These are phyloP conservation scores for Neurospora sp. DNA, from an alignment of 495 filamentous ascomycete species.

Conservation along the genomic window DNA sequence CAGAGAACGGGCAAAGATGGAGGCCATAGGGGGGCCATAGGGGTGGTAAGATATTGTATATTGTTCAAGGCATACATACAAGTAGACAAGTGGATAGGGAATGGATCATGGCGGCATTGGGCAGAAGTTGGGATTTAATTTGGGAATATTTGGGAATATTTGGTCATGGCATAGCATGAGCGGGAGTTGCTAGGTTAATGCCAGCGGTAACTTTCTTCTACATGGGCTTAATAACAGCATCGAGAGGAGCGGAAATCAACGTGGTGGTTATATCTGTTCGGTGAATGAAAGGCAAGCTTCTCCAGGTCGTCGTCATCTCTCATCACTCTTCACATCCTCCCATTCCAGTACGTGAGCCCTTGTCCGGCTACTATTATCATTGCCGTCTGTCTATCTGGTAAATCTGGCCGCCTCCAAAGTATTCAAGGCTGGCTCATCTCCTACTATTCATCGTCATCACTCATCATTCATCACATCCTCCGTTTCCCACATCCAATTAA, in stretches of 20 bases:
- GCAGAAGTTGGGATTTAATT: too few species aligned
- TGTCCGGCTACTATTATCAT: background rate
- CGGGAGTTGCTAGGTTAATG: background rate
- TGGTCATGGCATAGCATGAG: too few species aligned
- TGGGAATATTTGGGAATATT: too few species aligned
- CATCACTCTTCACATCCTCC: background rate
- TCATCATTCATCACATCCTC: background rate
- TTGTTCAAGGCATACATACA: too few species aligned
- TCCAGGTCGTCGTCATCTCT: background rate
- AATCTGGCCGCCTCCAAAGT: background rate
- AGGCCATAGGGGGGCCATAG: too few species aligned
- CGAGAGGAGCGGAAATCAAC: background rate
- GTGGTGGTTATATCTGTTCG: background rate
- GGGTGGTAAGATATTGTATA: too few species aligned
- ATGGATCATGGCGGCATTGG: too few species aligned
- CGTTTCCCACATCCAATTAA: background rate
- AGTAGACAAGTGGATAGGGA: too few species aligned
- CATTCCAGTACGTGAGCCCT: background rate
- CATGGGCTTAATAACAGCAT: background rate
- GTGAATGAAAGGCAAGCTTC: background rate
- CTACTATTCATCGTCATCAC: background rate
- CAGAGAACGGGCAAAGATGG: too few species aligned
- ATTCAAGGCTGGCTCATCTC: background rate
- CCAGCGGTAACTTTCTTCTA: background rate
- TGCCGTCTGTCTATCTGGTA: background rate